phyloP scores from a whole-genome alignment of 148 eudicot species.

The Rhododendron kiyosumense region DNA sequence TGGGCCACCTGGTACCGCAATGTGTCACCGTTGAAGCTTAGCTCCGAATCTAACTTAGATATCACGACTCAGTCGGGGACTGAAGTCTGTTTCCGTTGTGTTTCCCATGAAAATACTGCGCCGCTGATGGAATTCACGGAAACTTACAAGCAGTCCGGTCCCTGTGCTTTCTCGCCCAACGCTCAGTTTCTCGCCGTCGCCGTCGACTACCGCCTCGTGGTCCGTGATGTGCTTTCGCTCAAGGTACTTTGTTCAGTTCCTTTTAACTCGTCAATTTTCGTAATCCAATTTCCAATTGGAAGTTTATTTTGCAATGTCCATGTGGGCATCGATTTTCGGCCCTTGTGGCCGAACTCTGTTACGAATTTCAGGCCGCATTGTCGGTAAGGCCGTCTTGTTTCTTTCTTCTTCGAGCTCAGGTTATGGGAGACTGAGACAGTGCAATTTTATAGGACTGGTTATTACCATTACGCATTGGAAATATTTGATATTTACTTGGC shows the following conservation, averaged over 20 bases:
- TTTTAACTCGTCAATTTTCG: background rate
- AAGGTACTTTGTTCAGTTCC: conserved; percentile 41
- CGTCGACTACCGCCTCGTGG: conserved; percentile 86
- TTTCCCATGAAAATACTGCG: background rate
- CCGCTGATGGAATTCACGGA: conserved; percentile 82
- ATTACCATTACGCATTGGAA: background rate
- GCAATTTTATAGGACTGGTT: background rate
- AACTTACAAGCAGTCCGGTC: conserved; percentile 75
- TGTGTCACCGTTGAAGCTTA: background rate
- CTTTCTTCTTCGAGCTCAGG: background rate
- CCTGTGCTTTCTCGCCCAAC: conserved; percentile 84
- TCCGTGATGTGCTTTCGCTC: conserved; percentile 74
- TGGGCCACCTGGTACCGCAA: background rate
- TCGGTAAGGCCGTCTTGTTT: background rate
- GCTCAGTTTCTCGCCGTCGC: conserved; percentile 76
- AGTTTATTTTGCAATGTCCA: background rate
- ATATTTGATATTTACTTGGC: background rate
- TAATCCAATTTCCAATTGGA: background rate
- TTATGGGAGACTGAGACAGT: background rate
- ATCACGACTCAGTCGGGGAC: background rate
- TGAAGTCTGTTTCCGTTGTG: background rate
- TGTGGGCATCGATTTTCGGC: background rate
- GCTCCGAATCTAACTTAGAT: background rate
- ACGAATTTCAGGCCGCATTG: background rate
- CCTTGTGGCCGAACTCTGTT: background rate